Percentiles rank a stretch among this genome's conserved stretches.
These are phyloP conservation scores for Cadophora gregata DNA, from an alignment of 2,329 filamentous ascomycete genomes.

Conservation along the genomic window DNA sequence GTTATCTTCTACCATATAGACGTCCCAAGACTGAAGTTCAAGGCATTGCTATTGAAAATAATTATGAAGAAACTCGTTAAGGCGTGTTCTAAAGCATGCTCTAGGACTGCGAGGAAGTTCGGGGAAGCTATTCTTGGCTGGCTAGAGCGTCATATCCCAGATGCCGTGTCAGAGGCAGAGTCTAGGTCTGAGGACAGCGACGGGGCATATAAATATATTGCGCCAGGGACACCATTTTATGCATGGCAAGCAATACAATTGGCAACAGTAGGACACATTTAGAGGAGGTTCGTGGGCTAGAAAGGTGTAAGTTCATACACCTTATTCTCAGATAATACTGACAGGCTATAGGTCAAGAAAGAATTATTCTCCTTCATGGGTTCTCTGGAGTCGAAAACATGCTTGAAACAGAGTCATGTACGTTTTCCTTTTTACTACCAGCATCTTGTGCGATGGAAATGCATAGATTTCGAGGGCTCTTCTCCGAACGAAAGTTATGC, in stretches of 20 bases:
- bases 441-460: not conserved
- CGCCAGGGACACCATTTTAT: conserved; percentile 8
- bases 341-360: conserved; percentile 5
- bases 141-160: conserved; percentile 7
- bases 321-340: conserved; percentile 4
- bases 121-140: conserved; percentile 6
- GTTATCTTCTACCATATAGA: conserved; percentile 6
- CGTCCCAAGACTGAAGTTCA: conserved; percentile 7
- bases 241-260: conserved; percentile 8
- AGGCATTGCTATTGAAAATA: conserved; percentile 7
- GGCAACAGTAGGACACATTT: conserved; percentile 8
- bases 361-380: conserved; percentile 5
- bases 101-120: conserved; percentile 7
- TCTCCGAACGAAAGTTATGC: not conserved
- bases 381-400: conserved; percentile 2
- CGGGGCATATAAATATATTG: conserved; percentile 9
- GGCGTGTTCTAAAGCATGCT: conserved; percentile 6
- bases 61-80: conserved; percentile 5
- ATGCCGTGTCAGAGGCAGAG: conserved; percentile 1
- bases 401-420: not conserved
- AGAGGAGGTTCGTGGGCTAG: conserved; percentile 4
- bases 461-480: not conserved
- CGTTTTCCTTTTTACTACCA: not conserved
- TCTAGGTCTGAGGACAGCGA: conserved; percentile 6
- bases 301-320: conserved; percentile 6